Conservation (phyloP, 805 yeast species). For the Saccharomycopsis fermentans region DNA sequence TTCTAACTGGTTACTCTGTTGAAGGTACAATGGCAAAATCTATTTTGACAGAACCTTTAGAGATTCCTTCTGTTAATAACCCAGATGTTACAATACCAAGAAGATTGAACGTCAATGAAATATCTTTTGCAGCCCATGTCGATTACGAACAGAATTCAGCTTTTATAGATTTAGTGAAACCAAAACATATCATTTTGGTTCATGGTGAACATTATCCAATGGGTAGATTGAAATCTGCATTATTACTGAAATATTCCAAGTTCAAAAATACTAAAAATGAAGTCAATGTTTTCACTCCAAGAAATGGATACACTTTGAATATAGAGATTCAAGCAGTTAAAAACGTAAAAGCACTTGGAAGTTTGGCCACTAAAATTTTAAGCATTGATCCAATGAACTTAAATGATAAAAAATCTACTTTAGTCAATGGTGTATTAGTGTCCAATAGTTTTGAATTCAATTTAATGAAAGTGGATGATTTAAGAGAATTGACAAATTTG, state of each 20-base stretch:
- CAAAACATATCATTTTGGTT: slow-evolving; percentile 77
- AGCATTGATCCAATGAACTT: slow-evolving; percentile 19
- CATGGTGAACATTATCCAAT: slow-evolving; percentile 98
- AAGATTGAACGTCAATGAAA: slow-evolving; percentile 78
- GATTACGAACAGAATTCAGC: slow-evolving; percentile 90
- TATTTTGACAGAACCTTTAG: slow-evolving; percentile 76
- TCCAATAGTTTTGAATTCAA: slow-evolving; percentile 85
- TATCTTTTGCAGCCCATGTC: slow-evolving; percentile 99
- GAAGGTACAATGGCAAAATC: slow-evolving; percentile 98
- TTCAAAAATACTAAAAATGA: slow-evolving; percentile 81
- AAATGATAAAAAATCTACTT: slow-evolving; percentile 30
- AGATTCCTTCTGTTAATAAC: slow-evolving; percentile 75
- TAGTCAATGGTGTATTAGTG: slow-evolving; percentile 76
- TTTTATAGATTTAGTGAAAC: slow-evolving; percentile 81
- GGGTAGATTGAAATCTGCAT: slow-evolving; percentile 93
- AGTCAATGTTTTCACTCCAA: slow-evolving; percentile 84
- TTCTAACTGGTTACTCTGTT: slow-evolving; percentile 93
- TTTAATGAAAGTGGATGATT: slow-evolving; percentile 73
- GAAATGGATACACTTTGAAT: slow-evolving; percentile 72
- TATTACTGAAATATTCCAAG: slow-evolving; percentile 73
- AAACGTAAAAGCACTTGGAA: slow-evolving; percentile 67
- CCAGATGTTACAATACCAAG: slow-evolving; percentile 82
- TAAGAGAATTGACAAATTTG: slow-evolving; percentile 79
- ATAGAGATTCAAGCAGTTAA: slow-evolving; percentile 76
- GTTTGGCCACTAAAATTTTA: slow-evolving; percentile 32